phyloP scores from a whole-genome alignment of 257 asterid species.

The Nicotiana undulata region DNA sequence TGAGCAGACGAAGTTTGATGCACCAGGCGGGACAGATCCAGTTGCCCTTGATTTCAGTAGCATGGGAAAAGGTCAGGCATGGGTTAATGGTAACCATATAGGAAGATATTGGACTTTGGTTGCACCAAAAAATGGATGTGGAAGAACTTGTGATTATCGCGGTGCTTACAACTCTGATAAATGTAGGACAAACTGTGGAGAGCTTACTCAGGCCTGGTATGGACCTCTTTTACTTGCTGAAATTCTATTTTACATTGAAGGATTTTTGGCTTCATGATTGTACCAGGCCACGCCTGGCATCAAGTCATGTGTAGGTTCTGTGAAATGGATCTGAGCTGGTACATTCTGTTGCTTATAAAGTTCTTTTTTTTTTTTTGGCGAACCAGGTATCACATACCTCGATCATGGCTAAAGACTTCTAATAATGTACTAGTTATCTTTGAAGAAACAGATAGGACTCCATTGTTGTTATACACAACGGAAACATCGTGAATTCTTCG shows the following conservation, averaged over 20 bases:
- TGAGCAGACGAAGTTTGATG: constrained; percentile 63
- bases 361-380: background rate
- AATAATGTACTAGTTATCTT: constrained; percentile 66
- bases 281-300: background rate
- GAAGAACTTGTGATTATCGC: constrained; percentile 56
- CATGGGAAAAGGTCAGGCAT: constrained; percentile 91
- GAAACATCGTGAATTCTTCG: too few relatives aligned
- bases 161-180: constrained; percentile 67
- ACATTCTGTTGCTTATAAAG: background rate
- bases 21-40: constrained; percentile 65
- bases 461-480: too few relatives aligned
- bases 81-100: constrained; percentile 88
- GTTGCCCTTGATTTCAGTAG: constrained; percentile 57
- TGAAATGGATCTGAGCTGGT: background rate
- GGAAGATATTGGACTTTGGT: constrained; percentile 85
- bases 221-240: background rate
- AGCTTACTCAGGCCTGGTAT: constrained; percentile 87
- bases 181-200: constrained; percentile 73
- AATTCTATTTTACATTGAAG: background rate
- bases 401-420: constrained; percentile 72
- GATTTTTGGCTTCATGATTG: background rate
- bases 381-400: constrained; percentile 82
- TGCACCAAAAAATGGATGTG: constrained; percentile 74
- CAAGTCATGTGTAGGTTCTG: background rate
- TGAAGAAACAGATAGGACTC: constrained; percentile 75